Base-by-base conservation (phyloP, 345 rosid species). In the Eucalyptus victrix region DNA sequence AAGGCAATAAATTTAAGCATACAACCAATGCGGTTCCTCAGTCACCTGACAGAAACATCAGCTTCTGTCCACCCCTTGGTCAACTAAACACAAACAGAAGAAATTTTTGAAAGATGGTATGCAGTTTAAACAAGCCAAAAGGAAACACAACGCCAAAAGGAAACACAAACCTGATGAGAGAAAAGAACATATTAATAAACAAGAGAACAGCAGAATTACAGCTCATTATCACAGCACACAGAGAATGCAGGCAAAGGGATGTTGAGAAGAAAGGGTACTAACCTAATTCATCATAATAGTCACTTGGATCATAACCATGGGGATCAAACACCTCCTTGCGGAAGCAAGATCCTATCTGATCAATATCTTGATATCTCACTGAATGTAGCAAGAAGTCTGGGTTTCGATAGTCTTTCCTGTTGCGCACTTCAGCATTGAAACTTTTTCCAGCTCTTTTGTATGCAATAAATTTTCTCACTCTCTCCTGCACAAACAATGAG, bases 381-480 rank as follows among this genome's bases (percentile, higher is more conserved):
- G 99, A 99, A 89, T 98, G 99, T 88, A 96, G 92, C 90, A 97
- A 93, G 90, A 98, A 98, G 90, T 97, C 99, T 6, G 99, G 99
- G 89, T 97, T 98, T 89, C 99, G 93, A 88, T 98, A 98, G 89
- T 96, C 99, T 93, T 98, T 98, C 89, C 95, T 96, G 94, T 97
- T 97, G 80, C 99, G 94, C 54, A 98, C 99, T 91, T 98, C 99
- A 23, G 96, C 94, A 92, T 97, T 98, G 93, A 97, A 98, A 90
- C 99, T 97, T 91, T 95, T 97, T 69, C 99, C 99, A 89, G 94
- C 91, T 91, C 92, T 95, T 89, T 96, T 98, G 90, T 96, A 93
- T 45, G 93, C 90, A 87, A 98, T 92, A 94, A 98, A 98, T 93
- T 96, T 97, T 87, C 95, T 94, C 87, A 98, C 96, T 90, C 90